These are phyloP conservation scores for Trichosporon faecale DNA, from an alignment of 1,284 basidiomycete genomes.

Conservation along the genomic window DNA sequence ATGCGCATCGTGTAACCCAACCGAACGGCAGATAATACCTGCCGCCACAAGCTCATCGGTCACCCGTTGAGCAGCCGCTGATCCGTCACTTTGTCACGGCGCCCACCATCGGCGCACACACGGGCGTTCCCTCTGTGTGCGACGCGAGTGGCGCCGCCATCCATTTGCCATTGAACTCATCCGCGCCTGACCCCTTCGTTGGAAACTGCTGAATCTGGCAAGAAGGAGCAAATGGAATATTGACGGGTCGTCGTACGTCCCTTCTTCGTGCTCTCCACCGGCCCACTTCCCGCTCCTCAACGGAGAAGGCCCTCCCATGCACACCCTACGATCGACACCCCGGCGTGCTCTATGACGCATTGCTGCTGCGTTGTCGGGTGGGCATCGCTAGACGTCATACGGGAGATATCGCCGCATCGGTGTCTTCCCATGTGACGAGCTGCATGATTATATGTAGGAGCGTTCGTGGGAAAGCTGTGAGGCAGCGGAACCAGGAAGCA, in stretches of 20 bases:
- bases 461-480: background rate
- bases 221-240: background rate
- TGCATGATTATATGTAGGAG: too few relatives aligned
- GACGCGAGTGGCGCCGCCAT: background rate
- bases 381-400: background rate
- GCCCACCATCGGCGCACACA: background rate
- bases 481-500: too few relatives aligned
- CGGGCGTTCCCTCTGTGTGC: background rate
- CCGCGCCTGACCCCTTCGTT: too few relatives aligned
- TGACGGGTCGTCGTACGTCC: background rate
- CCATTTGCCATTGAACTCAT: background rate
- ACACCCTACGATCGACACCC: background rate
- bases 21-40: too few relatives aligned
- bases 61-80: background rate
- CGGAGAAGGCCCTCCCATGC: background rate
- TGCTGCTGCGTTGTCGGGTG: background rate
- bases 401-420: background rate
- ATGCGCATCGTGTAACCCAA: background rate
- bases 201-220: background rate
- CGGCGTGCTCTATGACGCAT: background rate
- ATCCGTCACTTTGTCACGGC: slow-evolving; percentile 6
- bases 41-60: background rate
- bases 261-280: background rate
- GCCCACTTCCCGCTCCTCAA: background rate
- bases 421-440: background rate